Evolutionary conservation across 2,329 filamentous ascomycete genomes (phyloP), one percentile per base, ranked within the genome.

Genomic region (Diplodia mutila): DNA sequence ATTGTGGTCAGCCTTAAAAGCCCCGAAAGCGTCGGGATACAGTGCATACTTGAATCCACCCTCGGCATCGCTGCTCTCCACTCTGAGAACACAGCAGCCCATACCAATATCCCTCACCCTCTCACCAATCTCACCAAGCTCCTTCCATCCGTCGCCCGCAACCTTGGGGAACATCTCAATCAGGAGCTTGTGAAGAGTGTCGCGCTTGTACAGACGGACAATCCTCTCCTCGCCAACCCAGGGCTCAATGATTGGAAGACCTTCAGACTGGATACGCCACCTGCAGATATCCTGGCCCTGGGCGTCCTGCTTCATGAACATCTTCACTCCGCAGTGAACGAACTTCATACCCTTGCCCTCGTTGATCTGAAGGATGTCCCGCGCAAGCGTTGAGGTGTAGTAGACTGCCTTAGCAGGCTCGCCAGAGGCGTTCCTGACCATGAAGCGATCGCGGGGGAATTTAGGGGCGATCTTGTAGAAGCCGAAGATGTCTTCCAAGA

Each of bases 101-200:
- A 96, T 94, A 52, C 87, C 86, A 12, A 97, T 88, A 69, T 92
- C 89, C 55, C 89, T 85, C 1, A 96, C 90, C 63, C 90, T 86
- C 80, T 94, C 91, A 69, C 93, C 94, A 69, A 98, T 94, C 83
- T 98, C 95, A 69, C 90, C 91, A 42, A 97, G 87, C 59, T 88
- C 85, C 77, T 88, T 85, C 87, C 90, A 94, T 68, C 87, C 90
- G 65, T 89, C 88, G 68, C 90, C 88, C 69, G 88, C 85, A 69
- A 98, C 89, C 77, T 93, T 94, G 64, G 94, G 94, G 82, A 99
- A 99, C 92, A 99, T 97, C 81, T 99, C 94, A 65, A 94, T 90
- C 57, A 99, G 86, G 25, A 99, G 87, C 75, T 87, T 90, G 69
- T 88, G 87, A 70, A 99, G 85, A 0, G 94, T 98, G 72, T 90